Evolutionary conservation across 2,329 filamentous ascomycete species (phyloP).

Genomic region (Shiraia bambusicola): DNA sequence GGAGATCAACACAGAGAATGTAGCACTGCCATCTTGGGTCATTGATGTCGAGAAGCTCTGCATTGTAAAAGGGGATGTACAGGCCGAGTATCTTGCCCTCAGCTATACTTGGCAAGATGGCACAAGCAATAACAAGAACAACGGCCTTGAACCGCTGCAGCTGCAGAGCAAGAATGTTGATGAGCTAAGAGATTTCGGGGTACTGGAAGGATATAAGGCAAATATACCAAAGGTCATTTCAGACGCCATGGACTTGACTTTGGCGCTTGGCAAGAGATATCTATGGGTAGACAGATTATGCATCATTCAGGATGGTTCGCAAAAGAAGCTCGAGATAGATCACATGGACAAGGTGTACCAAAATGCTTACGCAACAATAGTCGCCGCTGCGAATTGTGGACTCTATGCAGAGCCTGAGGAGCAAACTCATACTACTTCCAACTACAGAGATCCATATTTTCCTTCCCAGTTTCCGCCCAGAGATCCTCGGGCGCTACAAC

Average conservation of each 20-base stretch:
- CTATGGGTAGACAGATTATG: constrained; percentile 4
- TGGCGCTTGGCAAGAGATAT: background rate
- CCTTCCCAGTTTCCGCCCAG: background rate
- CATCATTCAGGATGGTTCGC: constrained; percentile 1
- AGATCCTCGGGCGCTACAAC: too few relatives aligned
- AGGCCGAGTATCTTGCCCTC: constrained; percentile 1
- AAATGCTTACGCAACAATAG: constrained; percentile 1
- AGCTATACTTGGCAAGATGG: constrained; percentile 3
- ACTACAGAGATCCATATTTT: background rate
- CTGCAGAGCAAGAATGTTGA: background rate
- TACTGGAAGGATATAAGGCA: background rate
- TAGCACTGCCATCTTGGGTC: too few relatives aligned
- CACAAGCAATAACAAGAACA: background rate
- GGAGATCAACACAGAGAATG: too few relatives aligned
- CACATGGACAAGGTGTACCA: constrained; percentile 3
- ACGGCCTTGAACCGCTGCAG: background rate
- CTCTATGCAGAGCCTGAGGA: background rate
- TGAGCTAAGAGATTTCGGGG: background rate
- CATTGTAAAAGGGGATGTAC: too few relatives aligned
- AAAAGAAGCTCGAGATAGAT: background rate
- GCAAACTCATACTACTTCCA: background rate
- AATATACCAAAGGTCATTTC: constrained; percentile 1
- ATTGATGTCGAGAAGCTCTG: too few relatives aligned
- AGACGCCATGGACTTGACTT: constrained; percentile 1
- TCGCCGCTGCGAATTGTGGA: background rate